A percentile compares a stretch with the other conserved stretches of the same genome.
Evolutionary conservation across 208 protist species (phyloP).

Genomic region (Blastocrithidia nonstop): DNA sequence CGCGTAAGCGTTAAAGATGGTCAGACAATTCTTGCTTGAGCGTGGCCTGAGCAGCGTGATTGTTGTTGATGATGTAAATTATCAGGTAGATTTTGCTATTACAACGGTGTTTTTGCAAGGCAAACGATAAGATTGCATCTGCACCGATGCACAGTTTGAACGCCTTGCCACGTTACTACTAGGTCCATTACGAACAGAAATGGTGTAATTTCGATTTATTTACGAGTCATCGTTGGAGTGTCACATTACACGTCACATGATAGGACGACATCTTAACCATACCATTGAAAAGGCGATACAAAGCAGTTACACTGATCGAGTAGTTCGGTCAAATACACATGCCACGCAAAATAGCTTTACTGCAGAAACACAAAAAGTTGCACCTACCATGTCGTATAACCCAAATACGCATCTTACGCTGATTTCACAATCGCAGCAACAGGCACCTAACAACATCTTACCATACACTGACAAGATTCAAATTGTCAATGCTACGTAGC

Average conservation of each 20-base stretch:
- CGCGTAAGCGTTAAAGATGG: conserved; percentile 26
- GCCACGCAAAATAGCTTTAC: too few species aligned
- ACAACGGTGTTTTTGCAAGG: conserved; percentile 27
- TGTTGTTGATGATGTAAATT: conserved; percentile 26
- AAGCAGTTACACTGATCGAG: too few species aligned
- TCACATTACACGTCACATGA: conserved; percentile 27
- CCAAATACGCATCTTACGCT: too few species aligned
- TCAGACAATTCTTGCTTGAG: conserved; percentile 21
- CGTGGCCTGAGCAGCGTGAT: conserved; percentile 10
- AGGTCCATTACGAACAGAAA: conserved; percentile 24
- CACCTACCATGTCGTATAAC: too few species aligned
- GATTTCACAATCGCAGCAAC: too few species aligned
- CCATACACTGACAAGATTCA: too few species aligned
- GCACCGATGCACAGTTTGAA: conserved; percentile 12
- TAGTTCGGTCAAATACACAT: too few species aligned
- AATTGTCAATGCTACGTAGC: too few species aligned
- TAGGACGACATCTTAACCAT: conserved; percentile 5
- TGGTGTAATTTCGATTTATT: conserved; percentile 40
- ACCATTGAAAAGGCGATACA: too few species aligned
- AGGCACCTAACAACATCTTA: too few species aligned
- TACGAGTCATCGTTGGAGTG: conserved; percentile 15
- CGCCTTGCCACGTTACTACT: conserved; percentile 12
- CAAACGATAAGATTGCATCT: conserved; percentile 10
- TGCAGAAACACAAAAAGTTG: too few species aligned
- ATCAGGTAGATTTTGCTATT: conserved; percentile 59